Percentiles rank a stretch among this genome's conserved stretches.
Conservation (phyloP, 2,329 filamentous ascomycete species). For the Aspergillus chevalieri region DNA sequence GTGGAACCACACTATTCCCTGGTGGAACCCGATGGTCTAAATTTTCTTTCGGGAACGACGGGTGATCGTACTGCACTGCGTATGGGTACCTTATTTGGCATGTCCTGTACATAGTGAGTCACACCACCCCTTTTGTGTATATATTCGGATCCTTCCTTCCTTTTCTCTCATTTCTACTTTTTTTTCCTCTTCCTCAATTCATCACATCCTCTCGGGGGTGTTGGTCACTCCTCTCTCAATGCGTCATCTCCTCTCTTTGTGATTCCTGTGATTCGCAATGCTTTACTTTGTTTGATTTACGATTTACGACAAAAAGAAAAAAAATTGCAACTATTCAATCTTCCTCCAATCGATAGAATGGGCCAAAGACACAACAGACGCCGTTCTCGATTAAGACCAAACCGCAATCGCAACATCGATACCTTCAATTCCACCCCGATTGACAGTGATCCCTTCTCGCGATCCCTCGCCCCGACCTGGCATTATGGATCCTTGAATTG, state of each 20-base stretch:
- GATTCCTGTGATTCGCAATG: background rate
- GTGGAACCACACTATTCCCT: background rate
- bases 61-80: background rate
- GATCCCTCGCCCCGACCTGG: conserved; percentile 34
- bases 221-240: conserved; percentile 30
- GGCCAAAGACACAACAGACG: conserved; percentile 44
- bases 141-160: background rate
- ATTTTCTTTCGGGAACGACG: background rate
- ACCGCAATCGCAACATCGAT: conserved; percentile 20
- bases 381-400: conserved; percentile 37
- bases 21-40: background rate
- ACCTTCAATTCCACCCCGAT: conserved; percentile 14
- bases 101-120: background rate
- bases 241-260: background rate
- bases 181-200: conserved; percentile 17
- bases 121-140: conserved; percentile 1
- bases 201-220: conserved; percentile 34
- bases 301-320: background rate
- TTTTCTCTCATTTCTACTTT: conserved; percentile 1
- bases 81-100: background rate
- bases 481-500: conserved; percentile 37
- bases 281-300: background rate
- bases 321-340: background rate
- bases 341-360: conserved; percentile 26
- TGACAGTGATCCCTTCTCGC: conserved; percentile 19